Percentiles rank a stretch among this genome's conserved stretches.
Evolutionary conservation across 805 yeast genomes (phyloP).

Genomic region (Sugiyamaella smithiae): DNA sequence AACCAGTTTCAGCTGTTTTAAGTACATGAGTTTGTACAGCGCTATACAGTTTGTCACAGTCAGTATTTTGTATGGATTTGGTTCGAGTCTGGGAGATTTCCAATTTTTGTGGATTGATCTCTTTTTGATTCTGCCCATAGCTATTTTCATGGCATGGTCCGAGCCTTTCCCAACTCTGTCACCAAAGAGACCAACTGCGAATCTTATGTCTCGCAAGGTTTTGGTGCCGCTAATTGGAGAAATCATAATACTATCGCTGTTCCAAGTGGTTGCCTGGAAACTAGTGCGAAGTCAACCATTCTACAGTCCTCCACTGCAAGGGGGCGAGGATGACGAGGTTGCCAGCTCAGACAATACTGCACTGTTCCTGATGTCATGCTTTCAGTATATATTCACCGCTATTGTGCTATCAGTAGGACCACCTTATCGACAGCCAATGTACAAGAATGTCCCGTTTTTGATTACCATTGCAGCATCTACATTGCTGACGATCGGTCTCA

Average conservation of each 20-base stretch:
- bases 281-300: constrained; percentile 56
- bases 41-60: constrained; percentile 94
- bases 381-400: constrained; percentile 86
- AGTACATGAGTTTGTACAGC: constrained; percentile 94
- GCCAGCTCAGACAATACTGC: constrained; percentile 87
- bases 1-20: constrained; percentile 94
- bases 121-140: constrained; percentile 87
- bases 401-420: constrained; percentile 86
- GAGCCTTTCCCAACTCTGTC: constrained; percentile 62
- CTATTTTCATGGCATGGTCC: constrained; percentile 97
- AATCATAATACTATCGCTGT: constrained; percentile 57
- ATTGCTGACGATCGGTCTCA: constrained; percentile 49
- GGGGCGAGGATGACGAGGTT: constrained; percentile 75
- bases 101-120: constrained; percentile 94
- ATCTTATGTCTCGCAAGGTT: constrained; percentile 84
- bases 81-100: constrained; percentile 93
- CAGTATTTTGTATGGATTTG: constrained; percentile 77
- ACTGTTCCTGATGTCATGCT: constrained; percentile 74
- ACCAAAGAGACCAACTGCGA: constrained; percentile 86
- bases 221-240: constrained; percentile 79
- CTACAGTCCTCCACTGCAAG: constrained; percentile 80
- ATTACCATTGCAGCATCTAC: constrained; percentile 53
- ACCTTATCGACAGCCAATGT: constrained; percentile 81
- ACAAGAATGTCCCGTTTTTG: constrained; percentile 65
- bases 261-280: constrained; percentile 71